Base-by-base conservation (phyloP, 1,284 basidiomycete genomes). In the Phellinidium pouzarii region DNA sequence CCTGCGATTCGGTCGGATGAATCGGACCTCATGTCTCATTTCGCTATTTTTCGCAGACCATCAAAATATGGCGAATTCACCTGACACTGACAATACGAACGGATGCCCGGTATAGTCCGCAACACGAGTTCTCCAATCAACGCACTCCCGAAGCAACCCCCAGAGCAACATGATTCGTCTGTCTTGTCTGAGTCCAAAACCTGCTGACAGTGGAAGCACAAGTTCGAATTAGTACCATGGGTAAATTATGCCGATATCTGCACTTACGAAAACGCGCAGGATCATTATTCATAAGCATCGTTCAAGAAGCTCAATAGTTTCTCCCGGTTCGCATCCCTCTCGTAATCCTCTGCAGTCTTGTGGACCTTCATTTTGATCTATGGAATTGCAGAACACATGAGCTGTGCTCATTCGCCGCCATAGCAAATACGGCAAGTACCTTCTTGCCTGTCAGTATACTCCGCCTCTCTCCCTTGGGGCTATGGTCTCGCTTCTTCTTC, bases 331-430 rank as follows among this genome's bases (percentile, higher is more conserved):
- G 69, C 71, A 58, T 80, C 78, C 58, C 77, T 66, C 60, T 78
- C 76, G 45, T 74, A 62, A 55, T 80, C 78, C 23, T 65, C 73
- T 37, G 73, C 74, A 45, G 78, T 75, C 59, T 76, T 79, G 66
- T 75, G 78, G 3, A 80, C 74, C 60, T 79, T 80, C 40, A 81
- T 61, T 61, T 80, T 81, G 54, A 80, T 80, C 78, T 80, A 26
- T 41, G 31, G 19, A 27, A 25, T 31, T 14, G 25, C 22, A 41
- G 25, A n/a, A 9, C 1, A 11, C 7, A 48, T 22, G n/a, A 19
- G 11, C 22, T 41, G 23, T 23, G 9, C 23, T 43, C 7, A 34
- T 7, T 34, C 31, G 6, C 14, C 3, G 11, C 31, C 31, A 34
- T 8, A 7, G 31, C 9, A n/a, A 22, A 42, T 3, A 31, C 25